These are phyloP conservation scores for Thelonectria discophora DNA, from an alignment of 2,329 filamentous ascomycete species.

Conservation along the genomic window DNA sequence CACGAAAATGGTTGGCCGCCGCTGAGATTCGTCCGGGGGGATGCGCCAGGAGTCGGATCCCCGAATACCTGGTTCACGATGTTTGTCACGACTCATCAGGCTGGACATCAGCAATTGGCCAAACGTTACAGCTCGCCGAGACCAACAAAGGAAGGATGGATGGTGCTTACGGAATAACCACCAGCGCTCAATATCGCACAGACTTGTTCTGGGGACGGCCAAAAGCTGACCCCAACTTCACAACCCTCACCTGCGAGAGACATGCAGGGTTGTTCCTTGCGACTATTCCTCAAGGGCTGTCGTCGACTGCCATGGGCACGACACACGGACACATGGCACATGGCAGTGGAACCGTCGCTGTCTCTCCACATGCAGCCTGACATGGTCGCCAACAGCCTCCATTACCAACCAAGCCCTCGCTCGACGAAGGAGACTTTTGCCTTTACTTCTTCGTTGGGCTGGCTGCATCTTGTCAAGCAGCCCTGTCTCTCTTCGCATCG, in stretches of 20 bases:
- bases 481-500: constrained; percentile 20
- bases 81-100: constrained; percentile 2
- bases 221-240: constrained; percentile 7
- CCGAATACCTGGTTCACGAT: constrained; percentile 17
- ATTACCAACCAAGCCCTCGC: constrained; percentile 20
- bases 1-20: constrained; percentile 22
- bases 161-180: not conserved
- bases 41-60: constrained; percentile 17
- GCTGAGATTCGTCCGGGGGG: constrained; percentile 21
- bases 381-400: constrained; percentile 33
- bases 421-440: constrained; percentile 21
- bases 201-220: not conserved
- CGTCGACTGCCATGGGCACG: constrained; percentile 33
- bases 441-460: constrained; percentile 28
- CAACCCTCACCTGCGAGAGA: constrained; percentile 10
- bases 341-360: constrained; percentile 35
- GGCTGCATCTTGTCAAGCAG: constrained; percentile 29
- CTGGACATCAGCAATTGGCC: constrained; percentile 13
- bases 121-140: not conserved
- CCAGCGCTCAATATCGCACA: constrained; percentile 4
- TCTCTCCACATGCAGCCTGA: constrained; percentile 37
- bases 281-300: constrained; percentile 19
- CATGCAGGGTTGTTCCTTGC: constrained; percentile 30
- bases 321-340: constrained; percentile 40
- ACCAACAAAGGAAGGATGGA: not conserved